Conservation (phyloP, 2,329 filamentous ascomycete species). For the Arthrobotrys musiformis region DNA sequence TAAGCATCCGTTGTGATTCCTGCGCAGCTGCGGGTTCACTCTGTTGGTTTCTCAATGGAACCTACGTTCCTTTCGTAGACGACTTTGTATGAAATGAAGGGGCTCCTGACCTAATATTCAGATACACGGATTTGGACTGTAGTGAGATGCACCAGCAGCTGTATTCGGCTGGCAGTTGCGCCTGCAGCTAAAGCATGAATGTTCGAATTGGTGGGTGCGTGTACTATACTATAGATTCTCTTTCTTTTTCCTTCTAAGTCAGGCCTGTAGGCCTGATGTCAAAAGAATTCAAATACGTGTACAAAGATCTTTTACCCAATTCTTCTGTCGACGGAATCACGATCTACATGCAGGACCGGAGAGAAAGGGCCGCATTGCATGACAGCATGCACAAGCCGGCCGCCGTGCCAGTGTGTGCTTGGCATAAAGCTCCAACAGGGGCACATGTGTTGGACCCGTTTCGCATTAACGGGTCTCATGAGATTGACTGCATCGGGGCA, state of each 20-base stretch:
- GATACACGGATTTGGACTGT: background rate
- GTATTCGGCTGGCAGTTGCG: background rate
- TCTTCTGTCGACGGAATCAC: background rate
- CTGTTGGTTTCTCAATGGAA: background rate
- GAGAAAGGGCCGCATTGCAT: constrained; percentile 15
- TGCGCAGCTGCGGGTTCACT: background rate
- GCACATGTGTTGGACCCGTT: constrained; percentile 13
- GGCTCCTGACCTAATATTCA: background rate
- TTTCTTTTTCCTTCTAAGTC: background rate
- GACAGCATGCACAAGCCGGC: background rate
- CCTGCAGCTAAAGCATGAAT: constrained; percentile 5
- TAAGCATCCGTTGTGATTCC: background rate
- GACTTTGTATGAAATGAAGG: background rate
- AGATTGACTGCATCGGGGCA: background rate
- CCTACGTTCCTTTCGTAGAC: background rate
- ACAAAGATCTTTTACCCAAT: background rate
- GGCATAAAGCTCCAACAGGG: constrained; percentile 23
- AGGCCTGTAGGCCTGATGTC: background rate
- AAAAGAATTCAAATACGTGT: background rate
- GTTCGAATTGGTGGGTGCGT: no score
- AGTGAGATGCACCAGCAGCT: background rate
- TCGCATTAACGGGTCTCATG: constrained; percentile 10
- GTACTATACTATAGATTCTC: no score
- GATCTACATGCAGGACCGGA: constrained; percentile 6
- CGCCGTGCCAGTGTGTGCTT: background rate